These are phyloP conservation scores for Sporormia fimetaria DNA, from an alignment of 495 filamentous ascomycete genomes.

Conservation along the genomic window DNA sequence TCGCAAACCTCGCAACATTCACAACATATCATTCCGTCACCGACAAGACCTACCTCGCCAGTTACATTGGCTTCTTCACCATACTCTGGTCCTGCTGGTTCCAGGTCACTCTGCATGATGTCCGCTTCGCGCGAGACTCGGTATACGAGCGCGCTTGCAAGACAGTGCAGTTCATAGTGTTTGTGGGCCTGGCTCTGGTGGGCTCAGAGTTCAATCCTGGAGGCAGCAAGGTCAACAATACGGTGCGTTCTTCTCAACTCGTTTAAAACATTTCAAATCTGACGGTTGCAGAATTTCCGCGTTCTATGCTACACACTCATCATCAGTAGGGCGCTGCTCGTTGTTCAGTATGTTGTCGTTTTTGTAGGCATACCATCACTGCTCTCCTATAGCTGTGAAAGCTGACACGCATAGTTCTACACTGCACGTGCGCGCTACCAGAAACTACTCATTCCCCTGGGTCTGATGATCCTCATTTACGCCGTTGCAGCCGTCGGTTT, in stretches of 20 bases:
- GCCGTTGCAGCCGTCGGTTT: constrained; percentile 9
- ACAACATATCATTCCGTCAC: constrained; percentile 32
- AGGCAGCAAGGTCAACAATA: constrained; percentile 9
- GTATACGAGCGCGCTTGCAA: constrained; percentile 24
- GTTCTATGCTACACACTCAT: constrained; percentile 24
- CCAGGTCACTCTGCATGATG: constrained; percentile 22
- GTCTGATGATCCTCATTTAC: constrained; percentile 14
- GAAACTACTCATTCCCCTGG: constrained; percentile 19
- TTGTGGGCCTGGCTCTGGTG: constrained; percentile 22
- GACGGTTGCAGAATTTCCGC: constrained; percentile 16
- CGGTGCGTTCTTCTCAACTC: neutral
- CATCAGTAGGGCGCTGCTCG: constrained; percentile 18
- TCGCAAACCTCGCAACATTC: constrained; percentile 56
- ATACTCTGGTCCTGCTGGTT: constrained; percentile 24
- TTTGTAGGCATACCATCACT: constrained; percentile 3
- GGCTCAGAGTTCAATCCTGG: constrained; percentile 20
- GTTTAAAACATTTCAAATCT: neutral
- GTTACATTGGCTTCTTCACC: constrained; percentile 24
- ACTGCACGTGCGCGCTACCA: constrained; percentile 4
- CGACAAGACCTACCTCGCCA: constrained; percentile 12
- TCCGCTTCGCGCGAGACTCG: constrained; percentile 23
- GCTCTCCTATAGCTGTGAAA: too few species aligned
- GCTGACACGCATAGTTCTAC: constrained; percentile 6
- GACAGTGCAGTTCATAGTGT: constrained; percentile 23
- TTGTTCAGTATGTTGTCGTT: constrained; percentile 19